Base-by-base conservation (phyloP, 768 basidiomycete genomes). In the Saitozyma sp. region DNA sequence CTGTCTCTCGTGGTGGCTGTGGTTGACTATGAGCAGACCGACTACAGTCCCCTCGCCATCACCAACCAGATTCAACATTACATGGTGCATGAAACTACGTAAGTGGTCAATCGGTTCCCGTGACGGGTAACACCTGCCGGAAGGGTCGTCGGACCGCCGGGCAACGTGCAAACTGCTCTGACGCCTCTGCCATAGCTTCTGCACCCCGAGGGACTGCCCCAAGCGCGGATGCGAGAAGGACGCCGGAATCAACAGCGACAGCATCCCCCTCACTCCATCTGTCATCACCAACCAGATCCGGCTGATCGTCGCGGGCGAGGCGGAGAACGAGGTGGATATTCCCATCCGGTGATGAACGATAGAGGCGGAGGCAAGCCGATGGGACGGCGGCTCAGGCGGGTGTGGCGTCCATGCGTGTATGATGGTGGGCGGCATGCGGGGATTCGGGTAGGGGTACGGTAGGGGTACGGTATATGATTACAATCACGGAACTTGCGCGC, bases 201-300 rank as follows among this genome's bases (percentile, higher is more conserved):
- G 67, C 61, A 20, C 58, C 14, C 67, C 67, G 4, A 52, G 58
- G 40, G 63, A 68, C 39, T 68, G 67, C 46, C 62, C 62, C n/a
- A 50, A 52, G 10, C 20, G 63, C 48, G 67, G 67, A 17, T 64
- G 60, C 51, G 39, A 40, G 14, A 48, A 46, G n/a, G 39, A 60
- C 50, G 51, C n/a, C 16, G 63, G 63, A 3, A 68, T 68, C 59
- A 62, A 65, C 57, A 17, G 52, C 14, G 52, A 64, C 20, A 57
- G 61, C 19, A 68, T 68, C n/a, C 50, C 49, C 14, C 54, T 68
- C 37, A 59, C 50, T 8, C 59, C 67, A 14, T 40, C 42, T 16
- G 67, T 68, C n/a, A 61, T 68, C 40, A 68, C 61, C 11, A 54
- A 68, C 52, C 56, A 68, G 53, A 64, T 68, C 41, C 54, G 67